A percentile compares a stretch with the other conserved stretches of the same genome.
phyloP scores from a whole-genome alignment of 2,329 filamentous ascomycete genomes.

The Botrytis tulipae region DNA sequence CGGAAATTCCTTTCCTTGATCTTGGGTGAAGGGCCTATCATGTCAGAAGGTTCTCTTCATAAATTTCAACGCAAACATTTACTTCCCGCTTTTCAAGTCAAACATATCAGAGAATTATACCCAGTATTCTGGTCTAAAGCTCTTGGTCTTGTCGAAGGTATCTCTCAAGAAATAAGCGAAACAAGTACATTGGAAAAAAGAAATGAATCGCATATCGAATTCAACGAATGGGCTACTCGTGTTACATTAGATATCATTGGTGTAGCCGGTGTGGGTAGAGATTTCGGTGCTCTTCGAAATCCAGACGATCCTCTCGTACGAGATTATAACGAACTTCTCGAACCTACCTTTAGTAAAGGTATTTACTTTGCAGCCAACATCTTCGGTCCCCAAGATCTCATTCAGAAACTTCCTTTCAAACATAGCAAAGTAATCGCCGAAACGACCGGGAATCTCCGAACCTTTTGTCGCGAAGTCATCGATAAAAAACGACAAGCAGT shows the following conservation, averaged over 20 bases:
- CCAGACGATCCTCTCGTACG: slow-evolving; percentile 56
- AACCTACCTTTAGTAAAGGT: slow-evolving; percentile 50
- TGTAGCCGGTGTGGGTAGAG: slow-evolving; percentile 65
- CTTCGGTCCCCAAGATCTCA: slow-evolving; percentile 60
- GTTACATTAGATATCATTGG: slow-evolving; percentile 74
- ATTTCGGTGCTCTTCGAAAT: slow-evolving; percentile 64
- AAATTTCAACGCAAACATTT: slow-evolving; percentile 73
- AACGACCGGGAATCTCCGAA: slow-evolving; percentile 58
- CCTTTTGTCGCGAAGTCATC: slow-evolving; percentile 66
- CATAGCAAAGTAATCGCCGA: slow-evolving; percentile 62
- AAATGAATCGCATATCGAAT: slow-evolving; percentile 49
- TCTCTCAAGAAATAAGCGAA: slow-evolving; percentile 50
- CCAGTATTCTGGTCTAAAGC: slow-evolving; percentile 80
- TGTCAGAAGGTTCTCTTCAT: slow-evolving; percentile 80
- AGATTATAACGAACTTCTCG: slow-evolving; percentile 56
- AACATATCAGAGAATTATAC: slow-evolving; percentile 80
- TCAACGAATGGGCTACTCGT: slow-evolving; percentile 61
- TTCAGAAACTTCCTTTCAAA: slow-evolving; percentile 62
- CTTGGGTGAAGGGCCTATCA: slow-evolving; percentile 67
- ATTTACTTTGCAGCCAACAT: slow-evolving; percentile 56
- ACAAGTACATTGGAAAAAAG: slow-evolving; percentile 37
- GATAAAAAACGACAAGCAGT: slow-evolving; percentile 57
- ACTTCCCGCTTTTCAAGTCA: slow-evolving; percentile 76
- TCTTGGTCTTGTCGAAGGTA: slow-evolving; percentile 59
- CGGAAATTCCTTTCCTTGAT: slow-evolving; percentile 58